These are phyloP conservation scores for Plasmodium vinckei DNA, from an alignment of 169 alveolate species.

Conservation along the genomic window DNA sequence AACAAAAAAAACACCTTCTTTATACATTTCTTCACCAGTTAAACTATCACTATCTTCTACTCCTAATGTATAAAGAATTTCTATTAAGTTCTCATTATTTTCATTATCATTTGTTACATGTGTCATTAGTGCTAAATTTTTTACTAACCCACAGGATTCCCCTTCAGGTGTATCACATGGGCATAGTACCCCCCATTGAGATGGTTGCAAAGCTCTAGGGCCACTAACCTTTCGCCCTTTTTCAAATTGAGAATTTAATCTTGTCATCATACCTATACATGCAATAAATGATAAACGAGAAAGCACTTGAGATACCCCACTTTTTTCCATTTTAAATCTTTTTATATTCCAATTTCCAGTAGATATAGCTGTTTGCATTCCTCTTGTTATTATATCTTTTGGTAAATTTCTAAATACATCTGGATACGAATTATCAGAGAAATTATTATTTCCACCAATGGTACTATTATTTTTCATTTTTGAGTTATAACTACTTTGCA, in stretches of 20 bases:
- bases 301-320: conserved; percentile 98
- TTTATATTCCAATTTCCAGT: conserved; percentile 99
- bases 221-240: conserved; percentile 96
- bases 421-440: conserved; percentile 82
- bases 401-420: conserved; percentile 92
- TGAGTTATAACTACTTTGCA: conserved; percentile 78
- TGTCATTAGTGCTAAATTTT: conserved; percentile 97
- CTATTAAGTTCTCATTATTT: conserved; percentile 84
- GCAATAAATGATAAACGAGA: conserved; percentile 98
- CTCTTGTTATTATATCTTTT: conserved; percentile 95
- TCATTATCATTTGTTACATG: conserved; percentile 98
- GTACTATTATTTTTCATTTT: conserved; percentile 59
- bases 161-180: conserved; percentile 99
- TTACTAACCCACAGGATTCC: conserved; percentile 98
- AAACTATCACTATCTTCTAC: conserved; percentile 86
- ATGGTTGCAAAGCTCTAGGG: conserved; percentile 99
- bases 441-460: conserved; percentile 66
- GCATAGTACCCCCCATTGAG: conserved; percentile 99
- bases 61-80: conserved; percentile 85
- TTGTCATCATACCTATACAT: conserved; percentile 92
- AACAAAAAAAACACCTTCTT: conserved; percentile 89
- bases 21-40: conserved; percentile 81
- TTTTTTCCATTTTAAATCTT: conserved; percentile 98
- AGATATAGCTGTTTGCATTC: conserved; percentile 95
- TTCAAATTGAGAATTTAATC: conserved; percentile 92